Evolutionary conservation across 345 rosid species (phyloP), one percentile per base, ranked within the genome.

Genomic region (Rhodamnia argentea): DNA sequence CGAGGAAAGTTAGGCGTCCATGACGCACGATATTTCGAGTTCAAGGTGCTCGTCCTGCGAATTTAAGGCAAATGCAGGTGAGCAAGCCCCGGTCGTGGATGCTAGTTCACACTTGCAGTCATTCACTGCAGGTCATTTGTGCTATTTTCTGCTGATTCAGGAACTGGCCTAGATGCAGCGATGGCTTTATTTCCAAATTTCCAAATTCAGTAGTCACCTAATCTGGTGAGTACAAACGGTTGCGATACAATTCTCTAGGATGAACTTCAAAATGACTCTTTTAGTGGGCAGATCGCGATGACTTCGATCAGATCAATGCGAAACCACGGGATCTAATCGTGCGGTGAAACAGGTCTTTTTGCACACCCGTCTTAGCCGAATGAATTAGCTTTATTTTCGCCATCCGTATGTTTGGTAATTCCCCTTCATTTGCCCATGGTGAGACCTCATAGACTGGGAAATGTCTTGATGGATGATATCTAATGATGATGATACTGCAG

Each of bases 61-160:
- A 64, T 64, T 64, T 64, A 32, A 64, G 13, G 78, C 78, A 16
- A 32, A 32, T 64, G 44, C 16, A 13, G 44, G 76, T 23, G 22
- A 64, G 44, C 44, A 32, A 32, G 78, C 44, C 78, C 78, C 44
- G 40, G 44, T 64, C 13, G 18, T 7, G 6, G 44, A 32, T 85
- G 95, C 74, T 87, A 89, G 85, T 89, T 88, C 62, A 96, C 97
- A 47, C 90, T 97, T 64, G 84, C 87, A 12, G 98, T 93, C 85
- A 94, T 96, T 86, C 64, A 15, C 12, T 7, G 76, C 76, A 8
- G 42, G 76, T 64, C 76, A 29, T 29, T 29, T 32, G 42, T 64
- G 42, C 76, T 64, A 16, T 64, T 29, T 64, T 64, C 76, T 29
- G 42, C 76, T 32, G 76, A 64, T 64, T 15, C 29, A 15, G 11